Evolutionary conservation across 2,329 filamentous ascomycete genomes (phyloP), one percentile per base, ranked within the genome.

Genomic region (Neospermospora avenae): DNA sequence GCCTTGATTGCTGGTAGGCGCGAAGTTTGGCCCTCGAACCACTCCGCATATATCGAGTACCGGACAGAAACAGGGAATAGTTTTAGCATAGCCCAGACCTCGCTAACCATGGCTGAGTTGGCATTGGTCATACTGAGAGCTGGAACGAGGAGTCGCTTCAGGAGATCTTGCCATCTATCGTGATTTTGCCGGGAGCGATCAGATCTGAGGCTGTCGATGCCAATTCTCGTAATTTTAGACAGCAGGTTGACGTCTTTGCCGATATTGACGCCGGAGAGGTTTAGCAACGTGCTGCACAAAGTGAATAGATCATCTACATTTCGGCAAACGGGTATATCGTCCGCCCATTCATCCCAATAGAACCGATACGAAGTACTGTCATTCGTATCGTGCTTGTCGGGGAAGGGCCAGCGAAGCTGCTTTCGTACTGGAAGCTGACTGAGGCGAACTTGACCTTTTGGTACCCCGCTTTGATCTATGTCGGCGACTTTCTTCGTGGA

Each of bases 311-410:
- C 95, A 63, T 97, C 91, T 5, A 96, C 85, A 1, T 81, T 89
- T 72, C 96, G 93, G 71, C 95, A 99, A 20, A 96, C 78, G 0
- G 95, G 96, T 48, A 99, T 82, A 65, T 95, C 96, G 74, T 98
- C 93, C 2, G 87, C 82, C 95, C 95, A 99, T 68, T 98, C 95
- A 61, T 96, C 92, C 87, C 95, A 97, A 74, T 99, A 99, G 72
- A 96, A 98, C 35, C 89, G 85, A 73, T 97, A 98, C 13, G 79
- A 84, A n/a, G 83, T 81, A 20, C 87, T 87, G 67, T 92, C 90
- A 57, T 86, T 87, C 25, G 85, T 85, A 69, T 95, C 90, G 64
- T 82, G 82, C 66, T 85, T 87, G 68, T 96, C 93, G 4, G 91
- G 85, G 68, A 89, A 88, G 4, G 92, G 89, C 93, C 93, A 97